phyloP scores from a whole-genome alignment of 202 grass and related monocot species.

The Schoenoplectus triqueter region DNA sequence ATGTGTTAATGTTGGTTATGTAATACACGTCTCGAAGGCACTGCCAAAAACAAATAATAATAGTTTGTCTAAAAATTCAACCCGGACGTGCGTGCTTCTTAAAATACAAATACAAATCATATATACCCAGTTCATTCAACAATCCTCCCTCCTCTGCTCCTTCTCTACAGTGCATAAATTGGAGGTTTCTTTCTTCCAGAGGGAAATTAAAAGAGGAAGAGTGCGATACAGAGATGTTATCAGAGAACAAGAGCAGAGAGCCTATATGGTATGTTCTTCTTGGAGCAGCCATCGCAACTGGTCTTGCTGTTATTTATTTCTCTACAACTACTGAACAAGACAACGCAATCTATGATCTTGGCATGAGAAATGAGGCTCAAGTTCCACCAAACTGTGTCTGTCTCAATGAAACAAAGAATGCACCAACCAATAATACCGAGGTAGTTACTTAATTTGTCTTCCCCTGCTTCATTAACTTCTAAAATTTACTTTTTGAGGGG shows the following conservation, averaged over 20 bases:
- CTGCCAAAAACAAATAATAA: no score
- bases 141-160: no score
- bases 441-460: background rate
- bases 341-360: background rate
- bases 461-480: background rate
- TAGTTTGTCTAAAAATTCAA: no score
- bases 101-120: no score
- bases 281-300: constrained; percentile 29
- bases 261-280: constrained; percentile 28
- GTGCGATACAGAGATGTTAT: background rate
- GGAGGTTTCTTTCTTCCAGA: background rate
- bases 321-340: background rate
- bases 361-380: background rate
- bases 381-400: background rate
- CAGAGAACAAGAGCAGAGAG: constrained; percentile 3
- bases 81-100: no score
- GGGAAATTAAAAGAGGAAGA: background rate
- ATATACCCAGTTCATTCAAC: no score
- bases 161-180: background rate
- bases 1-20: no score
- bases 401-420: constrained; percentile 8
- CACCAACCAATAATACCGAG: background rate
- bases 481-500: no score
- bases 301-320: background rate
- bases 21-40: no score